Base-by-base conservation (phyloP, 2,329 filamentous ascomycete genomes). In the Decorospora gaudefroyi region DNA sequence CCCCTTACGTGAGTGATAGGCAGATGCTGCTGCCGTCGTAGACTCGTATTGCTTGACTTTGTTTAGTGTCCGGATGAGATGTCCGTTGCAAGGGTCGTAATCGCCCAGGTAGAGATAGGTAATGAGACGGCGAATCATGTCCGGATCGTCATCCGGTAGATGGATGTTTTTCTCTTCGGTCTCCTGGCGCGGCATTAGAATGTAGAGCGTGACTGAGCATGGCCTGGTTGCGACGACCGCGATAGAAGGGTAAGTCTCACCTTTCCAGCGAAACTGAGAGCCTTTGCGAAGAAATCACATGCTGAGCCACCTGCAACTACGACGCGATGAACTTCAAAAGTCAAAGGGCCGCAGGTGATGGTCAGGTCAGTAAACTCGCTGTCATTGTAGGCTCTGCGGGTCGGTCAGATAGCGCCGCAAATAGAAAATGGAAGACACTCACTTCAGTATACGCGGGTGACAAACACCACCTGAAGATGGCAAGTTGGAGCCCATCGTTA, bases 81-180 rank as follows among this genome's bases (percentile, higher is more conserved):
- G 4, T 2, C 30, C 28, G 12, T 23, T 10, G n/a, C 25, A 42
- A n/a, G 56, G 51, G 10, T 55, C 52, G 12, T 61, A 62, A 25
- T 59, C 53, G n/a, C 37, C 46, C 6, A 49, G 10, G 27, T 62
- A 62, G 18, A 58, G 29, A 27, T 50, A 61, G 3, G 49, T n/a
- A 7, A 61, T 36, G 19, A 61, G 34, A 12, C 54, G 51, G 17
- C 51, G 42, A 18, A 57, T 48, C 36, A 57, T 60, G 6, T 53
- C 46, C 4, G 57, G 57, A 5, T 61, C 52, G 13, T 58, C 55
- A 11, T 55, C 46, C 3, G 44, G 46, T 19, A 60, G 38, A 17
- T 53, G n/a, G 16, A 60, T 53, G 3, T 31, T 15, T 18, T 33
- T 35, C 4, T 51, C 42, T 5, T 48, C 28, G 2, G 42, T 33